phyloP scores from a whole-genome alignment of 2,329 filamentous ascomycete genomes.

The Calonectria henricotiae region DNA sequence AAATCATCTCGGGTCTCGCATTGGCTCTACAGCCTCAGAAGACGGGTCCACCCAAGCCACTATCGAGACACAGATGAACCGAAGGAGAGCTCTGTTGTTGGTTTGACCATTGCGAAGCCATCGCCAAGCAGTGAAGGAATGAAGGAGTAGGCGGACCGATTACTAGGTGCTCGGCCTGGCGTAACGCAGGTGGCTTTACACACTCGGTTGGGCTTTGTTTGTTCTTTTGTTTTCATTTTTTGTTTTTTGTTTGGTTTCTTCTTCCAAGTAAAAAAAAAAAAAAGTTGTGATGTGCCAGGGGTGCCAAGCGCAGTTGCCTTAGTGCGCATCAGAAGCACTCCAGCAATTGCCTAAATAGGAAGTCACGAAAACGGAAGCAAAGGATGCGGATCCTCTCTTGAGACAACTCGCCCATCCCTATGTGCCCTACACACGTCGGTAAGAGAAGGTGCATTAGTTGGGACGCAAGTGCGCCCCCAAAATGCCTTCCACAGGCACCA shows the following conservation, averaged over 20 bases:
- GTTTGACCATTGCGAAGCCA: conserved; percentile 1
- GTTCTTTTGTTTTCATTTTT: conserved; percentile 26
- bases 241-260: conserved; percentile 33
- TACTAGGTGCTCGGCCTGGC: conserved; percentile 5
- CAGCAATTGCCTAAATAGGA: conserved; percentile 18
- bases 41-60: conserved; percentile 27
- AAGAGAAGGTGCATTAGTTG: conserved; percentile 13
- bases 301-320: conserved; percentile 22
- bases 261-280: neutral
- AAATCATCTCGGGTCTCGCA: conserved; percentile 22
- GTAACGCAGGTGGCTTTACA: conserved; percentile 11
- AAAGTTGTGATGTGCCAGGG: conserved; percentile 22
- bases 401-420: conserved; percentile 3
- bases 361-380: conserved; percentile 19
- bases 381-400: conserved; percentile 19
- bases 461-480: conserved; percentile 10
- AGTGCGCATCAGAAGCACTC: conserved; percentile 11
- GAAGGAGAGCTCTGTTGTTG: conserved; percentile 7
- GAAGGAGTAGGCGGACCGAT: conserved; percentile 19
- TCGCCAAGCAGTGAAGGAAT: conserved; percentile 19
- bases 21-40: conserved; percentile 18
- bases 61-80: conserved; percentile 1
- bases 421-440: neutral
- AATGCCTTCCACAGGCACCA: conserved; percentile 3
- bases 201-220: neutral